These are phyloP conservation scores for Daldinia decipiens DNA, from an alignment of 495 filamentous ascomycete species.

Conservation along the genomic window DNA sequence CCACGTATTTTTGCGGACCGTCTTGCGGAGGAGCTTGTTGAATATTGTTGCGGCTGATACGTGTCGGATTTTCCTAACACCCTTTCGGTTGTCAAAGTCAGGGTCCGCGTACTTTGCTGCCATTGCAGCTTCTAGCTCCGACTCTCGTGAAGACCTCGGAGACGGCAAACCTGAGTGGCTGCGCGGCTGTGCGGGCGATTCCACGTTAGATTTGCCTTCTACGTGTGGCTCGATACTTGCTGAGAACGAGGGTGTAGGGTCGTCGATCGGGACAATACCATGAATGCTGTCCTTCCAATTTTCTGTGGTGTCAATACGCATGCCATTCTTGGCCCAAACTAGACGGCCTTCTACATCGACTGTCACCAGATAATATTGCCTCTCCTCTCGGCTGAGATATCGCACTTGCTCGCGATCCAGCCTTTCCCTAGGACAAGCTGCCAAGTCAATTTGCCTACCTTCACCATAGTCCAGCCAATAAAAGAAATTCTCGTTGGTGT, in stretches of 20 bases:
- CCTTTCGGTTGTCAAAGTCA: constrained; percentile 64
- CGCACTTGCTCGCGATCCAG: constrained; percentile 76
- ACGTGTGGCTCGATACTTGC: constrained; percentile 37
- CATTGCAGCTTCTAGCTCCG: constrained; percentile 52
- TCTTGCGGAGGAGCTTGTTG: constrained; percentile 75
- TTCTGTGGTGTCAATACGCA: constrained; percentile 77
- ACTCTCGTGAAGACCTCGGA: constrained; percentile 38
- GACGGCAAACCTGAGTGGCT: constrained; percentile 19
- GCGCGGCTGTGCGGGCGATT: constrained; percentile 28
- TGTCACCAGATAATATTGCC: constrained; percentile 75
- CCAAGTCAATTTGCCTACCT: constrained; percentile 67
- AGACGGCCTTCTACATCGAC: constrained; percentile 74
- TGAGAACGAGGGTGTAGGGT: constrained; percentile 64
- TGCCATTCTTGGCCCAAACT: constrained; percentile 82
- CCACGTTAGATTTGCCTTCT: constrained; percentile 34
- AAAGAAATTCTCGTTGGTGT: constrained; percentile 90
- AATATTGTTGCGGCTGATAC: constrained; percentile 75
- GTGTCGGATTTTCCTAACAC: constrained; percentile 70
- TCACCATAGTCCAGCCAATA: constrained; percentile 93
- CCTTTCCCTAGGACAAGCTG: constrained; percentile 68
- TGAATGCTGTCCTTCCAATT: constrained; percentile 80
- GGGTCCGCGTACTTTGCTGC: constrained; percentile 64
- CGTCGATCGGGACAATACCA: constrained; percentile 76
- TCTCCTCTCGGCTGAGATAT: constrained; percentile 77
- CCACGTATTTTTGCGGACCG: constrained; percentile 83